Percentiles rank a stretch among this genome's conserved stretches.
Evolutionary conservation across 2,329 filamentous ascomycete species (phyloP).

Genomic region (Neopestalotiopsis clavispora): DNA sequence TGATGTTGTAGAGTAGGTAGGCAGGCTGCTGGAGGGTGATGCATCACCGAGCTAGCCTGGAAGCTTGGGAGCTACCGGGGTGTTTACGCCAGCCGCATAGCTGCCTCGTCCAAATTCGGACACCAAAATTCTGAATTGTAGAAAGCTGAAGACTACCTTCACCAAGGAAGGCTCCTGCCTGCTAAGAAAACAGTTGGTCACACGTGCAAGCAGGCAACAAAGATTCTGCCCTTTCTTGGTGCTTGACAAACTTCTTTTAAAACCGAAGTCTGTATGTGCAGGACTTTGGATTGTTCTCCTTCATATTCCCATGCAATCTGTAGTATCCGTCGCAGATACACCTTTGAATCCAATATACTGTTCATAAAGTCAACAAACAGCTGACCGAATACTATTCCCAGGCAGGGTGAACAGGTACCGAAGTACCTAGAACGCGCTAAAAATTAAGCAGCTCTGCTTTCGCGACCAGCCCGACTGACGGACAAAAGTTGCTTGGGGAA

Average conservation of each 20-base stretch:
- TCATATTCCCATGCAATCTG: not conserved
- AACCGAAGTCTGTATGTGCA: not conserved
- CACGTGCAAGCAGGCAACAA: not conserved
- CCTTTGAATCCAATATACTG: not conserved
- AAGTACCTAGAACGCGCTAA: slow-evolving; percentile 7
- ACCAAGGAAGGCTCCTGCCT: not conserved
- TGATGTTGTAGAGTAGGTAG: not conserved
- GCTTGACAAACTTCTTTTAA: not conserved
- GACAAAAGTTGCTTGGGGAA: slow-evolving; percentile 6
- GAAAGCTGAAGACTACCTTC: not conserved
- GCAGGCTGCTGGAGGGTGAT: slow-evolving; percentile 11
- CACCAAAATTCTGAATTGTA: not conserved
- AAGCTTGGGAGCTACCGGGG: slow-evolving; percentile 9
- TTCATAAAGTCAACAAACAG: not conserved
- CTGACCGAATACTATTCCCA: not conserved
- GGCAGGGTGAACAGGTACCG: not conserved
- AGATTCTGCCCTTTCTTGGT: not conserved
- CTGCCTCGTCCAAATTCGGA: slow-evolving; percentile 7
- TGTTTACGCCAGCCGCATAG: slow-evolving; percentile 15
- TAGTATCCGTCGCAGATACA: not conserved
- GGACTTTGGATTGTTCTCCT: not conserved
- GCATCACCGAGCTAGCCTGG: slow-evolving; percentile 11
- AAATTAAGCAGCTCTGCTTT: slow-evolving; percentile 11
- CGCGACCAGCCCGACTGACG: not conserved
- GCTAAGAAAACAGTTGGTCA: not conserved